Conservation (phyloP, 208 protist genomes). For the Leishmania braziliensis region DNA sequence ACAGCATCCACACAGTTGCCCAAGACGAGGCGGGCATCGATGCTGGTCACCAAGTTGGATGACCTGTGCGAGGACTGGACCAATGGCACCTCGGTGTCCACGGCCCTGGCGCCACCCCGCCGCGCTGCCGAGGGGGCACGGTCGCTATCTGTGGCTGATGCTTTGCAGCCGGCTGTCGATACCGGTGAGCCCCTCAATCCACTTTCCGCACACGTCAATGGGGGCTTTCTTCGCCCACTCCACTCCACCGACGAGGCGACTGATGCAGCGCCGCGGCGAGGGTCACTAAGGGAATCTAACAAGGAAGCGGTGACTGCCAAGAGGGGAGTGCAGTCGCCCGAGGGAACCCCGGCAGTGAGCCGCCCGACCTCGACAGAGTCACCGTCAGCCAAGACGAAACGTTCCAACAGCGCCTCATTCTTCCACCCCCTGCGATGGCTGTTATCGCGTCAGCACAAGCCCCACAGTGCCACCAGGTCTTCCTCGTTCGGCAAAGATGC, state of each 20-base stretch:
- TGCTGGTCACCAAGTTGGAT: constrained; percentile 4
- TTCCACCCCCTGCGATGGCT: background rate
- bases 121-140: background rate
- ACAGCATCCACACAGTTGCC: background rate
- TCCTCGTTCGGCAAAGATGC: background rate
- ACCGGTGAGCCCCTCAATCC: background rate
- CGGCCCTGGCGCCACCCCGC: background rate
- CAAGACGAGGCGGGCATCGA: background rate
- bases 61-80: background rate
- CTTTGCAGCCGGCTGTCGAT: background rate
- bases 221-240: background rate
- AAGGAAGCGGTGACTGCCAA: background rate
- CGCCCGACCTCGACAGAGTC: background rate
- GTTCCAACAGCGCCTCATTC: background rate
- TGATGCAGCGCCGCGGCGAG: background rate
- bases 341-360: background rate
- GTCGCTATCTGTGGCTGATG: background rate
- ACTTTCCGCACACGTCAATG: background rate
- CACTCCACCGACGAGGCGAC: background rate
- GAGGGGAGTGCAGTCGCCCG: background rate
- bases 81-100: background rate
- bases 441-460: background rate
- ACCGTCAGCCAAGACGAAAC: background rate
- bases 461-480: background rate
- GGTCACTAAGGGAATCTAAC: background rate